phyloP scores from a whole-genome alignment of 106 monocot genomes.

The Apostasia shenzhenica region DNA sequence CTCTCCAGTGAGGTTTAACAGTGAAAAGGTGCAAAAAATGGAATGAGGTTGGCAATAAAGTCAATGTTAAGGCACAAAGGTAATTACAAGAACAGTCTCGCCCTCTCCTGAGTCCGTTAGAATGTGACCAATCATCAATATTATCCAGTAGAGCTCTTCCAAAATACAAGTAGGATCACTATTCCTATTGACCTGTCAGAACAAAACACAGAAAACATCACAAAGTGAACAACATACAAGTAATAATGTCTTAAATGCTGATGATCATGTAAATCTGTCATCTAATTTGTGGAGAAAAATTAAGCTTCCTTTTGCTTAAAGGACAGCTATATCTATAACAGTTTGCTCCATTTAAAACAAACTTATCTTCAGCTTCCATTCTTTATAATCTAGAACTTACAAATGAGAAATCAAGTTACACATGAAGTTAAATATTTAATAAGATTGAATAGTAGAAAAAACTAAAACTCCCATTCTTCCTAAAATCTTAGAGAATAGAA shows the following conservation, averaged over 20 bases:
- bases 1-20: no score
- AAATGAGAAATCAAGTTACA: no score
- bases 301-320: no score
- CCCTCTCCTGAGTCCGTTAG: conserved; percentile 89
- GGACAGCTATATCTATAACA: no score
- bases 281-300: no score
- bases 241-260: not conserved
- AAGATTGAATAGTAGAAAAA: no score
- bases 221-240: not conserved
- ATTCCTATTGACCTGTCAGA: conserved; percentile 40
- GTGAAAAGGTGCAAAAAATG: not conserved
- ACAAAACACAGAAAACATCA: not conserved
- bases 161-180: conserved; percentile 64
- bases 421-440: no score
- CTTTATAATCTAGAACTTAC: no score
- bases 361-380: no score
- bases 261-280: not conserved
- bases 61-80: conserved; percentile 5
- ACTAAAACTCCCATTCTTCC: no score
- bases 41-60: not conserved
- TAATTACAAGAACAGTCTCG: conserved; percentile 80
- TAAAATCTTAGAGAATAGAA: no score
- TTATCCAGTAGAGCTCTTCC: conserved; percentile 94
- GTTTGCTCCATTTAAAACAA: no score
- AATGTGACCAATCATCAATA: conserved; percentile 81